phyloP scores from a whole-genome alignment of 2,329 filamentous ascomycete genomes.

The Fusarium sp. region DNA sequence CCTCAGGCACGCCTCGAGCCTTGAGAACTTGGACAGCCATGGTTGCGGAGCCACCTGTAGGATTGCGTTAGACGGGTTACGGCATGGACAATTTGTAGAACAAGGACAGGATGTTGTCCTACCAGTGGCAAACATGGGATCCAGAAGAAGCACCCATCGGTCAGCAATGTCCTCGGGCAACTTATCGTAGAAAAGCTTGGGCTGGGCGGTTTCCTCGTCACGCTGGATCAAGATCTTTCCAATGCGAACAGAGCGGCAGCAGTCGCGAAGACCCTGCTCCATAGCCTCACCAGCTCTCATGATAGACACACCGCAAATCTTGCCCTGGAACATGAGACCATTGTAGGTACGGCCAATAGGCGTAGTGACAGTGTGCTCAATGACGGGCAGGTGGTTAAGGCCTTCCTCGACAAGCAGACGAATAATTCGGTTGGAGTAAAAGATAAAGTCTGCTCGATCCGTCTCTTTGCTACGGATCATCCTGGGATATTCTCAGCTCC shows the following conservation, averaged over 20 bases:
- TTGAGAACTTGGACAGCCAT: conserved; percentile 97
- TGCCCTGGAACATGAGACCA: conserved; percentile 94
- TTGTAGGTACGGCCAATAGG: conserved; percentile 89
- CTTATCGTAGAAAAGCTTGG: conserved; percentile 98
- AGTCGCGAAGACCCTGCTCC: conserved; percentile 96
- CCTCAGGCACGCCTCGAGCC: conserved; percentile 89
- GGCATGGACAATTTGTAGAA: conserved; percentile 4
- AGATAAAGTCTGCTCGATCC: conserved; percentile 95
- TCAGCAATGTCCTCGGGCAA: conserved; percentile 92
- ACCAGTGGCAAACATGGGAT: conserved; percentile 99
- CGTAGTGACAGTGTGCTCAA: conserved; percentile 88
- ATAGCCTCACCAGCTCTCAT: conserved; percentile 99
- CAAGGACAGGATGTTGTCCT: conserved; percentile 27
- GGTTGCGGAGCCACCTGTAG: conserved; percentile 86
- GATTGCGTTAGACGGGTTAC: conserved; percentile 15
- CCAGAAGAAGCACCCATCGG: conserved; percentile 91
- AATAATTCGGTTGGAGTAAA: conserved; percentile 98
- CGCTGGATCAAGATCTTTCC: conserved; percentile 98
- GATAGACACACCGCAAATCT: conserved; percentile 98
- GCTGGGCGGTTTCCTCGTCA: conserved; percentile 92
- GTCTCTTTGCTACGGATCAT: conserved; percentile 96
- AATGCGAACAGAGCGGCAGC: conserved; percentile 96
- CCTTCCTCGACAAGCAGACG: conserved; percentile 96
- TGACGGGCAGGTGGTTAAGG: conserved; percentile 92
- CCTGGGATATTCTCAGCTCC: conserved; percentile 60